Evolutionary conservation across 148 eudicot genomes (phyloP), one percentile per base, ranked within the genome.

Genomic region (Rhododendron henanense): DNA sequence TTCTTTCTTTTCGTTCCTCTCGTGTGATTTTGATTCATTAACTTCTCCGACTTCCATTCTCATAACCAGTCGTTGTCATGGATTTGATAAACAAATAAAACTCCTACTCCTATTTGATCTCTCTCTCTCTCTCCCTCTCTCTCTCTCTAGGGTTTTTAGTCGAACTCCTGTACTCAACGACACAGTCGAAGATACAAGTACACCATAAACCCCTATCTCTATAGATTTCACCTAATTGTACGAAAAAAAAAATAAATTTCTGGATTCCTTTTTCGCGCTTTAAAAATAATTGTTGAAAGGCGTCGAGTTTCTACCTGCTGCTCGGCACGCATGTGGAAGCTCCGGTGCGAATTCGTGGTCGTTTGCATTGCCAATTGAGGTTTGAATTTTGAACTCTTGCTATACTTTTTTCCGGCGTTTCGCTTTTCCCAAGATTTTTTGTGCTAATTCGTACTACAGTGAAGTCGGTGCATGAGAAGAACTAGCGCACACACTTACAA

Each of bases 111-210:
- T 59, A 59, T 53, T 53, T 47, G 57, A 79, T 47, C 57, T 48
- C 57, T 48, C n/a, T 65, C 71, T 67, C 15, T 25, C 35, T 67
- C 74, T 10, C 73, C 10, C 33, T 25, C 74, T 28, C 74, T 44
- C 84, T 57, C 84, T 59, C 84, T 39, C 71, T 81, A 81, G 84
- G 84, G 84, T 59, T 81, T 59, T 50, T 59, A 35, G 15, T 81
- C 16, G 48, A 21, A 33, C 35, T 81, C 31, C 47, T 28, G 65
- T 47, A 53, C 44, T 35, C 67, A 37, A 81, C 10, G 35, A 18
- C 71, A 23, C 47, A 28, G 84, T 35, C 50, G 84, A 59, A 57
- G 4, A 33, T 4, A 35, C 19, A 75, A 21, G 9, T 19, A 39
- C 47, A 16, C 61, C 61, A 16, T 19, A 35, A 18, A 8, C 47